Evolutionary conservation across 1,139 yeast species (phyloP).

Genomic region (Wickerhamomyces sp.): DNA sequence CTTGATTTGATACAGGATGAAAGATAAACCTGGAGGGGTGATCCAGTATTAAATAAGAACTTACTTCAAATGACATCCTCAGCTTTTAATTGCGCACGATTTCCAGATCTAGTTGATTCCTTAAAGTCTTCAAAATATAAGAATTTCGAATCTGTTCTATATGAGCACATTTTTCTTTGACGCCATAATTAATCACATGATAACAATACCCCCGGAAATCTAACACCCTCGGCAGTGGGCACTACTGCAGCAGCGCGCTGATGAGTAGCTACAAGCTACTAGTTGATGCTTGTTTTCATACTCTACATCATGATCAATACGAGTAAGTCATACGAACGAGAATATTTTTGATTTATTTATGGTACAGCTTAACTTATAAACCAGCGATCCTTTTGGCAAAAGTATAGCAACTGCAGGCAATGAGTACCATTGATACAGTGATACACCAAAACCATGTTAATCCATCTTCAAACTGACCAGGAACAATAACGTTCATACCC

Average conservation of each 20-base stretch:
- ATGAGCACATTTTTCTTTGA: neutral
- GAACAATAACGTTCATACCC: conserved; percentile 98
- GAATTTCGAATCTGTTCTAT: neutral
- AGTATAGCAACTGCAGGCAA: conserved; percentile 39
- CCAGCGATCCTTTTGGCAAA: conserved; percentile 40
- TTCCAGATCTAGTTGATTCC: neutral
- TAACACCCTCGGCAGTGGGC: too few relatives aligned
- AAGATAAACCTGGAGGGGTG: neutral
- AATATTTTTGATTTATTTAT: too few relatives aligned
- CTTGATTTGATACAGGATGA: neutral
- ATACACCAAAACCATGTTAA: conserved; percentile 75
- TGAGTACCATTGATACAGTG: conserved; percentile 35
- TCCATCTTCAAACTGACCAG: conserved; percentile 78
- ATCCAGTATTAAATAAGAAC: neutral
- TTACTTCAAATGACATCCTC: conserved; percentile 14
- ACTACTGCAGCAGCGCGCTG: too few relatives aligned
- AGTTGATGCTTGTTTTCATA: too few relatives aligned
- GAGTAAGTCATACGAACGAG: too few relatives aligned
- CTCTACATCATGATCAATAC: too few relatives aligned
- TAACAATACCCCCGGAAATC: neutral
- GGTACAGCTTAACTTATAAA: neutral
- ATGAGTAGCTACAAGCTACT: too few relatives aligned
- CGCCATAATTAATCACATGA: neutral
- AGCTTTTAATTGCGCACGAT: neutral
- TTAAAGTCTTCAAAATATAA: neutral